Evolutionary conservation across 164 flowering plant species (phyloP), one percentile per base, ranked within the genome.

Genomic region (Annona cherimola): DNA sequence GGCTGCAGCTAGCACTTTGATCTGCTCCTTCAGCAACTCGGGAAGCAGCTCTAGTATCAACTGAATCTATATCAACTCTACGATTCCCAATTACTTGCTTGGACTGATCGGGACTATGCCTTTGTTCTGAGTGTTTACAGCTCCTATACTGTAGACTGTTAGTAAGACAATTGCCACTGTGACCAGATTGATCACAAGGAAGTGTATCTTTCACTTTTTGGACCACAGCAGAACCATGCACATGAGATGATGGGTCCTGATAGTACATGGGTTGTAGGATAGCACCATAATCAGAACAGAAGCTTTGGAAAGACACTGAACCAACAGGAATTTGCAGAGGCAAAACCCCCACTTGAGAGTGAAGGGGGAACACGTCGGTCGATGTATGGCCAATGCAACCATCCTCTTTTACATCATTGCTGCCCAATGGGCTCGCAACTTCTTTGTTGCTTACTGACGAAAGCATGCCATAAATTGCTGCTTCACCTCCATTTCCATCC

Each of bases 241-340:
- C 63, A 55, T 76, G 65, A 4, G 65, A 59, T 65, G 82, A 75
- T 16, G 67, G 69, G 54, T 81, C 82, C 5, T 55, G 71, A 54
- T 74, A 60, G 61, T 46, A 78, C 39, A 76, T 44, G 16, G 83
- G 78, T 40, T 69, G 76, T 64, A 75, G 67, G 39, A 62, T 57
- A 46, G 78, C 70, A 71, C 54, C 70, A 72, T 75, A 74, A 63
- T 78, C 83, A 35, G 77, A 42, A 74, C 43, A 64, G 26, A 66
- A 61, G 69, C 42, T 75, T 61, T 78, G 81, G 70, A 78, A 75
- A 55, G 74, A 77, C 9, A 78, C 67, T 20, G 78, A 75, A 19
- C 73, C 77, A 69, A 81, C 76, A 60, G 81, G 76, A 70, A 67
- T 57, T 50, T 69, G 57, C 66, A 73, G 20, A 43, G 76, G 70